These are phyloP conservation scores for Saccharum officinarum DNA, from an alignment of 176 grass and related monocot genomes.

Conservation along the genomic window DNA sequence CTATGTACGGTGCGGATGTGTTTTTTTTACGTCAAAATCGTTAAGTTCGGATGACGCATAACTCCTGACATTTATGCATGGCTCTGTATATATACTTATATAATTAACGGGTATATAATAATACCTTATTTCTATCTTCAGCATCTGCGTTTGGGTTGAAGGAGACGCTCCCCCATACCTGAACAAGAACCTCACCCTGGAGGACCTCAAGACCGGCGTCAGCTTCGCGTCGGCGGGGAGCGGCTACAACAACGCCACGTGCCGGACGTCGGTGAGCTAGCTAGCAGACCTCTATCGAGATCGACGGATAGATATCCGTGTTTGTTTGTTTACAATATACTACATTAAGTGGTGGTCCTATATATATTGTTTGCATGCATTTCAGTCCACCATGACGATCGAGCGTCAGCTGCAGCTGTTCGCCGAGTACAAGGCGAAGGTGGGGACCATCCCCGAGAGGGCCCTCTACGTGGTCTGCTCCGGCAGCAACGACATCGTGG, in stretches of 20 bases:
- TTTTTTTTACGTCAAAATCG: neutral
- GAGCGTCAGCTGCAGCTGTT: conserved; percentile 64
- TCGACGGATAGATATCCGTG: neutral
- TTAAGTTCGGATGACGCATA: neutral
- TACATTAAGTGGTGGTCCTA: neutral
- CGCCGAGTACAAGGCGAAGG: conserved; percentile 60
- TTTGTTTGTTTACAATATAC: neutral
- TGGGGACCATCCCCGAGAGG: conserved; percentile 31
- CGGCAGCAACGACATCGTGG: conserved; percentile 59
- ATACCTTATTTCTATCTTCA: no score
- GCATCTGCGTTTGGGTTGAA: conserved; percentile 56
- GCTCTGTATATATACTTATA: no score
- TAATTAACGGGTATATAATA: no score
- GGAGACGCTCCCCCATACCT: conserved; percentile 58
- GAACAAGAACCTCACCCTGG: conserved; percentile 13
- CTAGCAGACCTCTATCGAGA: neutral
- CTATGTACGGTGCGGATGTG: conserved; percentile 27
- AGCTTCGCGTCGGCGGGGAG: conserved; percentile 61
- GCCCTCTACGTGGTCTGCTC: conserved; percentile 44
- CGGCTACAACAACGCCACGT: conserved; percentile 57
- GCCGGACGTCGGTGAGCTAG: conserved; percentile 21
- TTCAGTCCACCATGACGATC: conserved; percentile 47
- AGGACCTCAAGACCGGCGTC: conserved; percentile 68
- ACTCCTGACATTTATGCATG: neutral
- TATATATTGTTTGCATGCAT: neutral